These are phyloP conservation scores for Domatiomyces catenatus DNA, from an alignment of 2,329 filamentous ascomycete species.

Conservation along the genomic window DNA sequence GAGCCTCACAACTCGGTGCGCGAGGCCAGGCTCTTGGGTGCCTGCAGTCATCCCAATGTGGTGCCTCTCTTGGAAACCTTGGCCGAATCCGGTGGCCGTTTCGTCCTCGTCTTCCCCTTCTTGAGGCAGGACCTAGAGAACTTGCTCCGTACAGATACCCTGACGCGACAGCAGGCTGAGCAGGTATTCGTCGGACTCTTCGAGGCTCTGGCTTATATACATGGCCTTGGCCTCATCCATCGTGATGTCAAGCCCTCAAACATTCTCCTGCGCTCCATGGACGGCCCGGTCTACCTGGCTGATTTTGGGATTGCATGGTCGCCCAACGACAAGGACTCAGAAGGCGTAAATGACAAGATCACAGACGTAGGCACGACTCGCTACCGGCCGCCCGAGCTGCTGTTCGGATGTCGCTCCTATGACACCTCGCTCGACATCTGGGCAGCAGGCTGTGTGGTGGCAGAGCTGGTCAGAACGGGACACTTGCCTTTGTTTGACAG, in stretches of 20 bases:
- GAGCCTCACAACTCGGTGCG: constrained; percentile 70
- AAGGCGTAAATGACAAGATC: constrained; percentile 55
- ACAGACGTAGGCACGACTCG: constrained; percentile 86
- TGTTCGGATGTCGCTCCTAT: constrained; percentile 72
- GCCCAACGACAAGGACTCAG: constrained; percentile 40
- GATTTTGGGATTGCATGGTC: constrained; percentile 93
- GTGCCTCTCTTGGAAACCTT: constrained; percentile 61
- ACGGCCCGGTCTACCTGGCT: constrained; percentile 61
- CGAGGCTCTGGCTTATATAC: constrained; percentile 53
- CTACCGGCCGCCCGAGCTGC: constrained; percentile 76
- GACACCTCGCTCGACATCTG: constrained; percentile 67
- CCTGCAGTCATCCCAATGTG: constrained; percentile 34
- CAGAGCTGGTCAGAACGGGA: constrained; percentile 49
- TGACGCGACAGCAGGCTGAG: constrained; percentile 25
- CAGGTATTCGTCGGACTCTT: constrained; percentile 53
- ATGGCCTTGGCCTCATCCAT: constrained; percentile 66
- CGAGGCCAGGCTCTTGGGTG: constrained; percentile 59
- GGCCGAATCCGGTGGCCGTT: constrained; percentile 47
- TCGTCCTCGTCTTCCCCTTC: constrained; percentile 76
- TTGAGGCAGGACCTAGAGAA: constrained; percentile 56
- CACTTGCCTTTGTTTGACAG: constrained; percentile 62
- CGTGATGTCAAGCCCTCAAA: constrained; percentile 91
- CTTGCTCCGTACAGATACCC: constrained; percentile 36
- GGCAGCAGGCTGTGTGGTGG: constrained; percentile 70
- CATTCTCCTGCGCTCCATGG: constrained; percentile 52